Percentiles rank a stretch among this genome's conserved stretches.
phyloP scores from a whole-genome alignment of 441 rosid species.

The Hypseocharis bilobata region DNA sequence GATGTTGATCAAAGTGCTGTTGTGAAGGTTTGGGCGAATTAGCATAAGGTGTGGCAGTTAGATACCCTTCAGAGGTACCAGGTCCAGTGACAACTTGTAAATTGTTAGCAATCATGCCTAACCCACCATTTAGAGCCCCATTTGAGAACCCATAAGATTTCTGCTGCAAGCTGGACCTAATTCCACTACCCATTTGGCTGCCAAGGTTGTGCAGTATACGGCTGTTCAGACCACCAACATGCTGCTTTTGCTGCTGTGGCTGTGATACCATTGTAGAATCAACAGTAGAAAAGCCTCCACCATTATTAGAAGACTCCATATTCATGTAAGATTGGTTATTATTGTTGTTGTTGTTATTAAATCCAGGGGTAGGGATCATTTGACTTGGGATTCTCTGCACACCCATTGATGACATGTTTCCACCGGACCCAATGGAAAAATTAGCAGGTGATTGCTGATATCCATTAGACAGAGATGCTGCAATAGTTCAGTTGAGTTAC shows the following conservation, averaged over 20 bases:
- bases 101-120: slow-evolving; percentile 59
- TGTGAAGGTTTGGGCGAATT: slow-evolving; percentile 58
- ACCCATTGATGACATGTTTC: slow-evolving; percentile 61
- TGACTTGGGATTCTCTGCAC: slow-evolving; percentile 63
- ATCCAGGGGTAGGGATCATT: slow-evolving; percentile 98
- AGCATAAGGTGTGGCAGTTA: slow-evolving; percentile 36
- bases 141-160: slow-evolving; percentile 66
- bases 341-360: slow-evolving; percentile 38
- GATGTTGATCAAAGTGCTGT: slow-evolving; percentile 66
- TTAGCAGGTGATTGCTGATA: slow-evolving; percentile 69
- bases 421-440: slow-evolving; percentile 65
- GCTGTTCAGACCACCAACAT: slow-evolving; percentile 58
- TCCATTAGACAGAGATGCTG: slow-evolving; percentile 72
- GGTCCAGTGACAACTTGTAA: slow-evolving; percentile 54
- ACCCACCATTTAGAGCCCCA: slow-evolving; percentile 54
- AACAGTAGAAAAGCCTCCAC: slow-evolving; percentile 58
- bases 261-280: slow-evolving; percentile 60
- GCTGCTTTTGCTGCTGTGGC: slow-evolving; percentile 69
- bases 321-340: slow-evolving; percentile 49
- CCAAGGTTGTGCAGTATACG: slow-evolving; percentile 72
- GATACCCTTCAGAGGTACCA: slow-evolving; percentile 49
- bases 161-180: slow-evolving; percentile 76
- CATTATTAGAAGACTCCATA: slow-evolving; percentile 54
- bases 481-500: slow-evolving; percentile 18
- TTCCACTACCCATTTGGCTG: slow-evolving; percentile 64